These are phyloP conservation scores for Chimonanthus praecox DNA, from an alignment of 164 flowering plant species.

Conservation along the genomic window DNA sequence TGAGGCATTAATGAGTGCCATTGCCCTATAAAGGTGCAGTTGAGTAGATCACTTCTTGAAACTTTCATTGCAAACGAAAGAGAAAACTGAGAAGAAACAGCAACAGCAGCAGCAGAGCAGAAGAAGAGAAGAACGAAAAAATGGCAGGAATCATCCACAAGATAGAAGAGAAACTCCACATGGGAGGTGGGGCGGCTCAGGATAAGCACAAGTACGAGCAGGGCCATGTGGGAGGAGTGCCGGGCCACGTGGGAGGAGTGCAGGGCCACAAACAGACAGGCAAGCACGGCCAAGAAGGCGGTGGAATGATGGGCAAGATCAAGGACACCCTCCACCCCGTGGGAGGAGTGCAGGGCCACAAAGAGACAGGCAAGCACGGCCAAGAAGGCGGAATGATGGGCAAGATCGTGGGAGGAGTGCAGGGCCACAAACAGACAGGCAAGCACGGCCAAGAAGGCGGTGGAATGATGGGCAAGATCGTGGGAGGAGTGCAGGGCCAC, in stretches of 20 bases:
- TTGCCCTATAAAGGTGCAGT: too few species aligned
- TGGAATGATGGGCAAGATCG: slow-evolving; percentile 29
- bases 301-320: too few species aligned
- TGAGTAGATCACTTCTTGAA: too few species aligned
- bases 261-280: too few species aligned
- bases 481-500: slow-evolving; percentile 13
- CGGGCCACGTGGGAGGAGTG: not conserved
- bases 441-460: slow-evolving; percentile 15
- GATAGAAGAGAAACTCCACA: slow-evolving; percentile 51
- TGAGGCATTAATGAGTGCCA: too few species aligned
- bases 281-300: too few species aligned
- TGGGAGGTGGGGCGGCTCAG: slow-evolving; percentile 27
- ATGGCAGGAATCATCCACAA: slow-evolving; percentile 60
- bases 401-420: slow-evolving; percentile 3
- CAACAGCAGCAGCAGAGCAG: not conserved
- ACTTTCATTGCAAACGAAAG: too few species aligned
- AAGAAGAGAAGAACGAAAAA: not conserved
- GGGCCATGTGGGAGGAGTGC: slow-evolving; percentile 6
- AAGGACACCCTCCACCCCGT: slow-evolving; percentile 27
- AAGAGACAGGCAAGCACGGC: too few species aligned
- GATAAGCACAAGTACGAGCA: slow-evolving; percentile 17
- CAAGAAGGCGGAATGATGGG: too few species aligned
- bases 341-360: too few species aligned
- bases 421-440: slow-evolving; percentile 12
- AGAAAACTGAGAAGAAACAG: too few species aligned